phyloP scores from a whole-genome alignment of 371 early-diverging fungal species.

The Saksenaea oblongispora region DNA sequence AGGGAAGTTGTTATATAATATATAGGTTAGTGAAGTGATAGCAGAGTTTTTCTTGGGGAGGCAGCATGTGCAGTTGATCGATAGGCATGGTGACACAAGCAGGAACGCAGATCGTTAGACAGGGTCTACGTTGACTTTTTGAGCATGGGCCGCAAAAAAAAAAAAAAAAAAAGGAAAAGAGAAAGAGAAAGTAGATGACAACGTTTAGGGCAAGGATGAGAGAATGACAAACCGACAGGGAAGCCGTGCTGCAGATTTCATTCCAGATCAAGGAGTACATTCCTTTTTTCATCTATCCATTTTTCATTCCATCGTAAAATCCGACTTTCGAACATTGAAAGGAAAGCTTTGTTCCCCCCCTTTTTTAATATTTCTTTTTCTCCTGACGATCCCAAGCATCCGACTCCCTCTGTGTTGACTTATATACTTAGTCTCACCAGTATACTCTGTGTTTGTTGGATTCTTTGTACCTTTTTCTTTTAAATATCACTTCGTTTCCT shows the following conservation, averaged over 20 bases:
- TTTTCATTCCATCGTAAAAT: conserved; percentile 34
- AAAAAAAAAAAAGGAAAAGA: too few relatives aligned
- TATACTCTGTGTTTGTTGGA: background rate
- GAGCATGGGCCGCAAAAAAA: background rate
- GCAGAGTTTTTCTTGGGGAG: background rate
- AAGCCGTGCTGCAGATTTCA: conserved; percentile 10
- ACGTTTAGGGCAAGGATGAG: conserved; percentile 3
- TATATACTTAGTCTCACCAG: background rate
- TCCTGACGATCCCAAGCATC: conserved; percentile 24
- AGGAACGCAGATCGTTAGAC: background rate
- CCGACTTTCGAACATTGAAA: conserved; percentile 15
- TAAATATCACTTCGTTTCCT: conserved; percentile 14
- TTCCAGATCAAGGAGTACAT: conserved; percentile 30
- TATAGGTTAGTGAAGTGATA: background rate
- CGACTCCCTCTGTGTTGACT: conserved; percentile 5
- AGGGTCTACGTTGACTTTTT: conserved; percentile 1
- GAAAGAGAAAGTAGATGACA: background rate
- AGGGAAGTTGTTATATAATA: background rate
- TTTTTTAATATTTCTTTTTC: conserved; percentile 28
- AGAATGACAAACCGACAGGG: conserved; percentile 6
- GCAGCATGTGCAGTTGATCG: background rate
- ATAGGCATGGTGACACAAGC: background rate
- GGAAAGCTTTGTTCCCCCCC: conserved; percentile 8
- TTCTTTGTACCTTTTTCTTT: conserved; percentile 13
- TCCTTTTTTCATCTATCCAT: conserved; percentile 22